These are phyloP conservation scores for Neurospora sp. DNA, from an alignment of 495 filamentous ascomycete genomes.

Conservation along the genomic window DNA sequence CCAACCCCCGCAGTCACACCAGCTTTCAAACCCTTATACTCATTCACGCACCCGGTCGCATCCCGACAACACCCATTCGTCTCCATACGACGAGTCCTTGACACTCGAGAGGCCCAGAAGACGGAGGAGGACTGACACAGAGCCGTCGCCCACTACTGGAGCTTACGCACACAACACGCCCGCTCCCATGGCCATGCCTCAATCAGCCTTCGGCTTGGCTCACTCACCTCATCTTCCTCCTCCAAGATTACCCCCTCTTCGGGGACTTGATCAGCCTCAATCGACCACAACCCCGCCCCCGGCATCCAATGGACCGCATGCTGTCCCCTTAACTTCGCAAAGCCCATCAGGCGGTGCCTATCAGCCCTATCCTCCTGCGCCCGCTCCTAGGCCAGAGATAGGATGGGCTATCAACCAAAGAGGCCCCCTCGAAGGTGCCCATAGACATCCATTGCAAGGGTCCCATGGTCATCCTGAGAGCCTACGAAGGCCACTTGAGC, in stretches of 20 bases:
- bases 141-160: slow-evolving; percentile 25
- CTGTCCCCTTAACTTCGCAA: slow-evolving; percentile 4
- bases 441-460: neutral
- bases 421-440: slow-evolving; percentile 16
- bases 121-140: slow-evolving; percentile 35
- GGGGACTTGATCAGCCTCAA: slow-evolving; percentile 27
- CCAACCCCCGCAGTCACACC: slow-evolving; percentile 9
- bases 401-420: slow-evolving; percentile 35
- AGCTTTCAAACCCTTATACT: slow-evolving; percentile 7
- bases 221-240: slow-evolving; percentile 32
- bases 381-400: slow-evolving; percentile 24
- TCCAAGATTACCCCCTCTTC: slow-evolving; percentile 34
- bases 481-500: slow-evolving; percentile 10
- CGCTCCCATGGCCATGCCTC: slow-evolving; percentile 10
- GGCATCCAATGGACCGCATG: slow-evolving; percentile 4
- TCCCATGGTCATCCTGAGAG: slow-evolving; percentile 2
- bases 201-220: slow-evolving; percentile 21
- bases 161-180: slow-evolving; percentile 26
- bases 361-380: slow-evolving; percentile 18
- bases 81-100: slow-evolving; percentile 21
- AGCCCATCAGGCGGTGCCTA: neutral
- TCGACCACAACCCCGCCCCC: slow-evolving; percentile 19
- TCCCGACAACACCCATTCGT: slow-evolving; percentile 13
- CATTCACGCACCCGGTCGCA: slow-evolving; percentile 8
- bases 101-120: slow-evolving; percentile 34